Percentiles rank a stretch among this genome's conserved stretches.
phyloP scores from a whole-genome alignment of 2,329 filamentous ascomycete species.

The Triangularia setosa region DNA sequence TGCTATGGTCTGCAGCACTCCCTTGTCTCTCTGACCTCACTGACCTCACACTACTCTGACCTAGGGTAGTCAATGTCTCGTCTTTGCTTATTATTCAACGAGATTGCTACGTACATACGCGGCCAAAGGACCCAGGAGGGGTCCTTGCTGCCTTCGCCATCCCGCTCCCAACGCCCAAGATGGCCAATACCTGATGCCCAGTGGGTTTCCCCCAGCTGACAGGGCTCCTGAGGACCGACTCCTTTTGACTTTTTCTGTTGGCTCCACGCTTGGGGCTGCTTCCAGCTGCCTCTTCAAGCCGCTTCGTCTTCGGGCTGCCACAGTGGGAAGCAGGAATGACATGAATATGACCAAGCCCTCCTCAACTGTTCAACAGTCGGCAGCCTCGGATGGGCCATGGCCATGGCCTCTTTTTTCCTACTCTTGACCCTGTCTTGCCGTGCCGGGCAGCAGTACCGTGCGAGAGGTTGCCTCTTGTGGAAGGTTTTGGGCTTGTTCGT shows the following conservation, averaged over 20 bases:
- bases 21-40: slow-evolving; percentile 23
- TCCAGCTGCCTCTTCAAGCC: slow-evolving; percentile 22
- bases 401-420: slow-evolving; percentile 16
- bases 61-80: slow-evolving; percentile 6
- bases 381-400: slow-evolving; percentile 20
- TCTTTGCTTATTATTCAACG: slow-evolving; percentile 17
- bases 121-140: slow-evolving; percentile 23
- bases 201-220: slow-evolving; percentile 22
- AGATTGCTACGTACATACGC: slow-evolving; percentile 10
- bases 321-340: slow-evolving; percentile 21
- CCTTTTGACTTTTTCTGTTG: slow-evolving; percentile 1
- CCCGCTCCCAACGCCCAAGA: slow-evolving; percentile 15
- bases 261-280: slow-evolving; percentile 7
- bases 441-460: slow-evolving; percentile 25
- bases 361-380: slow-evolving; percentile 18
- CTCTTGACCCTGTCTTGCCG: slow-evolving; percentile 26
- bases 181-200: slow-evolving; percentile 14
- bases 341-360: slow-evolving; percentile 29
- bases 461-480: slow-evolving; percentile 28
- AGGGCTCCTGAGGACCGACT: neutral
- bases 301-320: slow-evolving; percentile 5
- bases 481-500: slow-evolving; percentile 27
- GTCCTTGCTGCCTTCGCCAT: slow-evolving; percentile 4
- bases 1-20: slow-evolving; percentile 12
- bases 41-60: slow-evolving; percentile 6